Evolutionary conservation across 352 stramenopile species (phyloP), one percentile per base, ranked within the genome.

Genomic region (Phytophthora sp.): DNA sequence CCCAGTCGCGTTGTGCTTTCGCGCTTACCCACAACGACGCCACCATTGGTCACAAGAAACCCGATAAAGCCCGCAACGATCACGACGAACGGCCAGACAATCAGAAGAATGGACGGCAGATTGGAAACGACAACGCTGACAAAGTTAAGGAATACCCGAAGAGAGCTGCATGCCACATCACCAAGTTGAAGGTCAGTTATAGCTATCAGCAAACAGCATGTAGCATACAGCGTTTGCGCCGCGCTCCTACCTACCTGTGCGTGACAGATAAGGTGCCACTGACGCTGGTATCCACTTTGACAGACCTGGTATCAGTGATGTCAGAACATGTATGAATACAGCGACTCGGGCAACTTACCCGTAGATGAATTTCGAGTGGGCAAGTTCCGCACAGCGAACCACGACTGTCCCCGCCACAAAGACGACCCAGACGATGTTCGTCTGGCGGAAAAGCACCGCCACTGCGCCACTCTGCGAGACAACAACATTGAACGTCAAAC

Each of bases 401-500:
- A 94, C 72, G 11, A 91, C 49, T 0, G 77, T 86, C 9, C 88
- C 90, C 8, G 91, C 75, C 3, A 94, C 84, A 69, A 98, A 97
- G 1, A 86, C 54, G 0, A 97, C 87, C 92, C 92, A 98, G 3
- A 97, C 60, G 41, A 96, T 94, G 47, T 98, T 98, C 7, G 89
- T 98, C 65, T 98, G 92, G 1, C 92, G 88, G 39, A 96, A 94
- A 20, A 95, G 51, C 31, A 98, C 86, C 1, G 89, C 88, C 0
- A 80, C 53, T 6, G 74, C 85, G 23, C 90, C 89, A 55, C 77
- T 82, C 87, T 96, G 61, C 4, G 15, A 49, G 30, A 53, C 8
- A 38, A n/a, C n/a, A 41, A 42, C 26, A 56, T 42, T 2, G n/a
- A 52, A 44, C 18, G 41, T 57, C 7, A 71, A 53, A 24, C 15